Percentiles rank a stretch among this genome's conserved stretches.
These are phyloP conservation scores for Hyaloraphidium curvatum DNA, from an alignment of 192 early-diverging fungal genomes.

Conservation along the genomic window DNA sequence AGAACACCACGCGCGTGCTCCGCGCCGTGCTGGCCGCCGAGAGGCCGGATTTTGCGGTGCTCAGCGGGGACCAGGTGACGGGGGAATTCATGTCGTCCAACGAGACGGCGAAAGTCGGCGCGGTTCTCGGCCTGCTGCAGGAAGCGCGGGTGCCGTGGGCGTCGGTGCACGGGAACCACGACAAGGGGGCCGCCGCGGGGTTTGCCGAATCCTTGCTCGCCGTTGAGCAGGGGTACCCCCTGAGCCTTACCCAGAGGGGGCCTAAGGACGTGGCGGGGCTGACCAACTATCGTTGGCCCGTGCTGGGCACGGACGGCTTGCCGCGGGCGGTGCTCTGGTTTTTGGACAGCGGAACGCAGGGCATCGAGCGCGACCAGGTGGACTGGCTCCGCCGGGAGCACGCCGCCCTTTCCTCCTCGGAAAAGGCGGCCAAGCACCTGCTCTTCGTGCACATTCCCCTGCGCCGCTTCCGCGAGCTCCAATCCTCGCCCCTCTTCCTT, in stretches of 20 bases:
- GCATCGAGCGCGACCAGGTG: too few species aligned
- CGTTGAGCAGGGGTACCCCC: neutral
- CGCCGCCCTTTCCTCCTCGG: too few species aligned
- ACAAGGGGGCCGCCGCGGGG: neutral
- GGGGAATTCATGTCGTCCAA: slow-evolving; percentile 5
- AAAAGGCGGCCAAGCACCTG: too few species aligned
- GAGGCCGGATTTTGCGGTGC: slow-evolving; percentile 4
- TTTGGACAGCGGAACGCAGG: too few species aligned
- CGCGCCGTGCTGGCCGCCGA: neutral
- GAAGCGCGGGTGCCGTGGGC: neutral
- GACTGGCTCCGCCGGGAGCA: too few species aligned
- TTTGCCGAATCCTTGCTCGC: neutral
- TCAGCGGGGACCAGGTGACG: slow-evolving; percentile 5
- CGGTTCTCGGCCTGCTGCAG: neutral
- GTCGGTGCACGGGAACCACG: slow-evolving; percentile 8
- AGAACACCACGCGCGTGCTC: slow-evolving; percentile 7
- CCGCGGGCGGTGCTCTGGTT: slow-evolving; percentile 3
- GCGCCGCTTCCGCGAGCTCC: too few species aligned
- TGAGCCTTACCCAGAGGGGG: neutral
- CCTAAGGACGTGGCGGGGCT: slow-evolving; percentile 1
- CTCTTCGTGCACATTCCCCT: too few species aligned
- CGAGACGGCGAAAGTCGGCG: neutral
- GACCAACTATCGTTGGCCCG: slow-evolving; percentile 2
- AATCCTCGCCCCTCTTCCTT: too few species aligned
- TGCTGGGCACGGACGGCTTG: neutral